Percentiles rank a stretch among this genome's conserved stretches.
Conservation (phyloP, 805 yeast genomes). For the Ogataea pini region DNA sequence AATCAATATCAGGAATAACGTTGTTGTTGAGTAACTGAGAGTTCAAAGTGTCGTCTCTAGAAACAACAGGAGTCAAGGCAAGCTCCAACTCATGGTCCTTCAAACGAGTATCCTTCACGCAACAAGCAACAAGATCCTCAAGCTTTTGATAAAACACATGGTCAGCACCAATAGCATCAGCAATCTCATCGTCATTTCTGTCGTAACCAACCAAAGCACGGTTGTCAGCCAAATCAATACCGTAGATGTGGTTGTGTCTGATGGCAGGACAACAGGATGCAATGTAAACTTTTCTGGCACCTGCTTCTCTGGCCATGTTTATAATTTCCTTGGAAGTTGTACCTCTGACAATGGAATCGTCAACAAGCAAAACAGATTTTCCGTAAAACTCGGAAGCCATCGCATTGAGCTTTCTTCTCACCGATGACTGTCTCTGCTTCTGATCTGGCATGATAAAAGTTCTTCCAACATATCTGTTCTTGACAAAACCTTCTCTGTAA, state of each 20-base stretch:
- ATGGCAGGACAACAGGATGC: slow-evolving; percentile 99
- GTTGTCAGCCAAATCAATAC: slow-evolving; percentile 95
- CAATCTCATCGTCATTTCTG: slow-evolving; percentile 72
- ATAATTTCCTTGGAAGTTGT: slow-evolving; percentile 96
- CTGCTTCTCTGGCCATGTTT: slow-evolving; percentile 98
- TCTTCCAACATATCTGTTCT: slow-evolving; percentile 95
- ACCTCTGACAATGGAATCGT: slow-evolving; percentile 97
- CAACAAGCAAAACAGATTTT: slow-evolving; percentile 84
- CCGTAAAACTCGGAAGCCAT: slow-evolving; percentile 91
- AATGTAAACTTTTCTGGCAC: slow-evolving; percentile 91
- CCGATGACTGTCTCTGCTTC: slow-evolving; percentile 88
- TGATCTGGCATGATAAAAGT: slow-evolving; percentile 99
- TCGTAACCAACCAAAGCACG: slow-evolving; percentile 89
- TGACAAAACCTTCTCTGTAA: slow-evolving; percentile 95
- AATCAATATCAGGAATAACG: slow-evolving; percentile 41
- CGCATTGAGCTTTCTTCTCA: slow-evolving; percentile 91
- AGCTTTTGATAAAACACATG: slow-evolving; percentile 84
- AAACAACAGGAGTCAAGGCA: slow-evolving; percentile 38
- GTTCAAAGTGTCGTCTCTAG: slow-evolving; percentile 32
- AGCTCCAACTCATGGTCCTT: slow-evolving; percentile 35
- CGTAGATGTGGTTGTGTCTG: slow-evolving; percentile 92
- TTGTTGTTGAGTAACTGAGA: slow-evolving; percentile 27
- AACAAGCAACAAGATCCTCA: slow-evolving; percentile 80
- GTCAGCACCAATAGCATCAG: slow-evolving; percentile 84
- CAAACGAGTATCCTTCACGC: slow-evolving; percentile 42